Percentiles rank a stretch among this genome's conserved stretches.
Conservation (phyloP, 148 eudicot genomes). For the Chenopodium berlandieri region DNA sequence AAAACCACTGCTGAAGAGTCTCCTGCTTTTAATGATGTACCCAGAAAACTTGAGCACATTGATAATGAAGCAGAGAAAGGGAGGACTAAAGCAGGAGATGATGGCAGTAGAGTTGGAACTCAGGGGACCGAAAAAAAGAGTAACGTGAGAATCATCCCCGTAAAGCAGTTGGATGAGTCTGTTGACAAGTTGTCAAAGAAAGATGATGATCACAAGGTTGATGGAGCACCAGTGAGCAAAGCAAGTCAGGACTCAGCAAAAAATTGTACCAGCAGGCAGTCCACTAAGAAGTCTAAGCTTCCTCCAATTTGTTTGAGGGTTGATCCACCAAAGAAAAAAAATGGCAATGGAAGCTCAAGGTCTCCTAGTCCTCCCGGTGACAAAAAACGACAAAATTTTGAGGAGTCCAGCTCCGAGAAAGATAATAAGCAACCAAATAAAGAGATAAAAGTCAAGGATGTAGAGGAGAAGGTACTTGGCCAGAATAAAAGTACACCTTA, state of each 20-base stretch:
- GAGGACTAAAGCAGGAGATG: conserved; percentile 11
- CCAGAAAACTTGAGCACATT: conserved; percentile 1
- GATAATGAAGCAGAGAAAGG: conserved; percentile 17
- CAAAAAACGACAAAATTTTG: conserved; percentile 18
- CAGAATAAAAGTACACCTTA: conserved; percentile 5
- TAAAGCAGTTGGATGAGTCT: conserved; percentile 42
- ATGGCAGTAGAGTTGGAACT: conserved; percentile 11
- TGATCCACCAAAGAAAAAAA: conserved; percentile 57
- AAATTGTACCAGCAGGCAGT: conserved; percentile 19
- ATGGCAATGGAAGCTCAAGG: conserved; percentile 36
- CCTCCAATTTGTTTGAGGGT: conserved; percentile 70
- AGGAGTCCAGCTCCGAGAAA: conserved; percentile 1
- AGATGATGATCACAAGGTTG: conserved; percentile 20
- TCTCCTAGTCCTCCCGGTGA: conserved; percentile 54
- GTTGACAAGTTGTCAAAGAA: conserved; percentile 22
- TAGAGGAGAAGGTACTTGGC: conserved; percentile 11
- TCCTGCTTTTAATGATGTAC: not conserved
- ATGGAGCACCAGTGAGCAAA: not conserved
- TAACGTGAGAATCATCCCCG: conserved; percentile 40
- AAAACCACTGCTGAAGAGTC: not conserved
- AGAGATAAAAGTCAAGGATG: conserved; percentile 24
- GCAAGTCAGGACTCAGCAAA: conserved; percentile 23
- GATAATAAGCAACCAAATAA: conserved; percentile 7
- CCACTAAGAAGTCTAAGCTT: conserved; percentile 47
- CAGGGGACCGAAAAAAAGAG: conserved; percentile 12